Percentiles rank a stretch among this genome's conserved stretches.
Conservation (phyloP, 371 early-diverging fungal species). For the Blastocladiella emersonii region DNA sequence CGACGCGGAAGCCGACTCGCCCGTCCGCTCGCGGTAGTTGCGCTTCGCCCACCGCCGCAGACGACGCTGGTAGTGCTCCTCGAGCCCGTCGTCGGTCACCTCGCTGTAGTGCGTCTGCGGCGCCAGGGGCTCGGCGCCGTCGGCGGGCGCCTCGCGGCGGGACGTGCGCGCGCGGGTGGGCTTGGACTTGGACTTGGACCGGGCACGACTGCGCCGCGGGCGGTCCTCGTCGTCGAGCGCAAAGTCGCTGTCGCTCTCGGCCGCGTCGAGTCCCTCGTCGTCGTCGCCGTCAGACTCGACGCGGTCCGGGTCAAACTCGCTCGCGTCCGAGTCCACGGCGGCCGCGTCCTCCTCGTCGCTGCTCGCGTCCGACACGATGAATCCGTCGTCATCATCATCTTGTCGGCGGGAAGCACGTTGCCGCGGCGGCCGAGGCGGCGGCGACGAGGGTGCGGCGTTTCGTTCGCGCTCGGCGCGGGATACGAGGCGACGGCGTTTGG, state of each 20-base stretch:
- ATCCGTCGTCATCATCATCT: constrained; percentile 8
- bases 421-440: constrained; percentile 4
- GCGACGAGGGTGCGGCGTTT: constrained; percentile 12
- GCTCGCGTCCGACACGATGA: constrained; percentile 10
- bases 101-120: constrained; percentile 9
- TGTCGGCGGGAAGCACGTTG: constrained; percentile 8
- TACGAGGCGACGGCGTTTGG: constrained; percentile 1
- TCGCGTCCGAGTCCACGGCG: no score
- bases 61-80: constrained; percentile 24
- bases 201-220: not conserved
- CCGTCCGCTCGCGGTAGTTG: constrained; percentile 12
- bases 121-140: constrained; percentile 7
- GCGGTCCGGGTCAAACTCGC: no score
- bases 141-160: not conserved
- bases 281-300: not conserved
- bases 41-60: constrained; percentile 36
- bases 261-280: not conserved
- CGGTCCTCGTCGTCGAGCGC: not conserved
- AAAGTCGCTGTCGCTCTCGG: not conserved
- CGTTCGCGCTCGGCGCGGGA: not conserved
- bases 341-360: constrained; percentile 8
- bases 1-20: not conserved
- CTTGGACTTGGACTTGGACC: not conserved
- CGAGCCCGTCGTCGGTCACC: constrained; percentile 44
- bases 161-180: not conserved